Evolutionary conservation across 2,329 filamentous ascomycete genomes (phyloP).

Genomic region (Dothistroma septosporum): DNA sequence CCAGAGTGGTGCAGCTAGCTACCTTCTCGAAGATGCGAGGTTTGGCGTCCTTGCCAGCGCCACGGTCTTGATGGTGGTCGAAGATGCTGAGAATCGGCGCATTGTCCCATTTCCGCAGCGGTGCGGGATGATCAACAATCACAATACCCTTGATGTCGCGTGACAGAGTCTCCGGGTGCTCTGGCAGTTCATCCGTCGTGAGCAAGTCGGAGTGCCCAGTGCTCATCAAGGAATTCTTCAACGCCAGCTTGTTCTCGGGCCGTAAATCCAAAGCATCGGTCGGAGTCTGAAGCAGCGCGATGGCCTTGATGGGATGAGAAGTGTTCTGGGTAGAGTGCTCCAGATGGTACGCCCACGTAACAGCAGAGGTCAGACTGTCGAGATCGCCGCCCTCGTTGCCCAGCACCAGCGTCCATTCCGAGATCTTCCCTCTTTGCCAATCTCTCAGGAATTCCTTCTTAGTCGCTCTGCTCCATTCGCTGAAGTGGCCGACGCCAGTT

Average conservation of each 20-base stretch:
- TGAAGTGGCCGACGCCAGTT: constrained; percentile 46
- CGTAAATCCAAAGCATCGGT: constrained; percentile 46
- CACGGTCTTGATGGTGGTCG: constrained; percentile 46
- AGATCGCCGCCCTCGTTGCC: constrained; percentile 47
- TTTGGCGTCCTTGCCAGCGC: constrained; percentile 40
- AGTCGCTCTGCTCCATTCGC: constrained; percentile 46
- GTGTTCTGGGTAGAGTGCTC: constrained; percentile 43
- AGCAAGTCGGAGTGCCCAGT: constrained; percentile 45
- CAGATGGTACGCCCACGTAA: constrained; percentile 49
- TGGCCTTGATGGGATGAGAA: constrained; percentile 43
- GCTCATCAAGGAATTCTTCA: constrained; percentile 46
- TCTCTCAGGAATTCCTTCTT: constrained; percentile 47
- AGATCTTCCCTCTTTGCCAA: constrained; percentile 43
- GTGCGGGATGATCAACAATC: constrained; percentile 44
- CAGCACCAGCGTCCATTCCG: constrained; percentile 46
- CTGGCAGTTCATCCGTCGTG: constrained; percentile 47
- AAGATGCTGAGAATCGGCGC: constrained; percentile 46
- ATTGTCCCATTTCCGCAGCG: constrained; percentile 43
- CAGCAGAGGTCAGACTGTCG: constrained; percentile 44
- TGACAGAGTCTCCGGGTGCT: constrained; percentile 44
- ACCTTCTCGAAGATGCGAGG: constrained; percentile 45
- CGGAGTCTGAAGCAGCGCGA: constrained; percentile 46
- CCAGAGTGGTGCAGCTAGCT: constrained; percentile 45
- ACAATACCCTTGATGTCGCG: constrained; percentile 44
- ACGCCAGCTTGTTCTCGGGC: constrained; percentile 46